Evolutionary conservation across 345 rosid genomes (phyloP).

Genomic region (Crucihimalaya himalaica): DNA sequence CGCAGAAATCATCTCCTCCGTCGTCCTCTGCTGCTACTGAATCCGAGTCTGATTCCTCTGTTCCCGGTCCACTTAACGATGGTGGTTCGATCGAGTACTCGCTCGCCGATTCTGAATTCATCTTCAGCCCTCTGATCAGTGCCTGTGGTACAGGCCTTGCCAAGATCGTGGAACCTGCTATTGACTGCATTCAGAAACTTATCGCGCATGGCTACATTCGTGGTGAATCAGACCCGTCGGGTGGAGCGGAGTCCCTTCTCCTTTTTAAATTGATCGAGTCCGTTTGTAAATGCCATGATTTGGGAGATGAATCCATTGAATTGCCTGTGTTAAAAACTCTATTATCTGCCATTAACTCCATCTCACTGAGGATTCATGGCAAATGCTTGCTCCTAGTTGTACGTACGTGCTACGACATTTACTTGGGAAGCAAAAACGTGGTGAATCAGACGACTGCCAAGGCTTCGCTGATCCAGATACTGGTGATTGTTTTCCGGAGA

Average conservation of each 20-base stretch:
- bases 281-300: slow-evolving; percentile 80
- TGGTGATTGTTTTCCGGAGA: slow-evolving; percentile 93
- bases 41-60: slow-evolving; percentile 48
- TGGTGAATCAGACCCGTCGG: slow-evolving; percentile 85
- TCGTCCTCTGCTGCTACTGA: slow-evolving; percentile 28
- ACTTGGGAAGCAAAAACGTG: slow-evolving; percentile 87
- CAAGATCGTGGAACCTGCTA: slow-evolving; percentile 90
- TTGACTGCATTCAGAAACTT: slow-evolving; percentile 86
- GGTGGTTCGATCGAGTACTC: slow-evolving; percentile 70
- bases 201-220: slow-evolving; percentile 90
- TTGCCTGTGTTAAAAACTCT: slow-evolving; percentile 71
- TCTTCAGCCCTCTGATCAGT: slow-evolving; percentile 82
- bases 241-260: slow-evolving; percentile 67
- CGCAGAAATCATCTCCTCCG: slow-evolving; percentile 39
- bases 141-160: slow-evolving; percentile 68
- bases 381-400: slow-evolving; percentile 83
- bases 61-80: slow-evolving; percentile 86
- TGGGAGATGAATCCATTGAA: slow-evolving; percentile 86
- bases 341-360: slow-evolving; percentile 82
- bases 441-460: slow-evolving; percentile 95
- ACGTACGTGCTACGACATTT: slow-evolving; percentile 90
- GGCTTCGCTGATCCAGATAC: slow-evolving; percentile 92
- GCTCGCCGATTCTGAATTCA: slow-evolving; percentile 70
- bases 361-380: slow-evolving; percentile 83
- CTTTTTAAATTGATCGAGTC: slow-evolving; percentile 68